Evolutionary conservation across 768 basidiomycete species (phyloP).

Genomic region (Lactarius akahatsu): DNA sequence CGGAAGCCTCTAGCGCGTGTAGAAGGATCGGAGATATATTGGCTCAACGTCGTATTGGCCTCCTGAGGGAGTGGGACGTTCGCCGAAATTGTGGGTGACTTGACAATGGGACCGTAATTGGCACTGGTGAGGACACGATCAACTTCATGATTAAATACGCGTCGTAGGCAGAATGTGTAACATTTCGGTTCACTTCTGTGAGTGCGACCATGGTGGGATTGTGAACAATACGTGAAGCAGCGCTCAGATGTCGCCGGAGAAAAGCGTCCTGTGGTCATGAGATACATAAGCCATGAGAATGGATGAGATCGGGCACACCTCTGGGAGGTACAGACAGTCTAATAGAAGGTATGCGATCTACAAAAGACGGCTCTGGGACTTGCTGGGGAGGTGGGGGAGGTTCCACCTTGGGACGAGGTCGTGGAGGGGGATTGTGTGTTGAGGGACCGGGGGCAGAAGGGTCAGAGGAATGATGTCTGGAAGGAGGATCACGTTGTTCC

Average conservation of each 20-base stretch:
- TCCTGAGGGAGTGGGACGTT: constrained; percentile 25
- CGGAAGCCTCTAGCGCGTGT: constrained; percentile 9
- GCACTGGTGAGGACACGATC: constrained; percentile 29
- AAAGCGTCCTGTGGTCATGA: constrained; percentile 30
- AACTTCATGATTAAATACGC: constrained; percentile 40
- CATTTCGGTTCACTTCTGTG: constrained; percentile 38
- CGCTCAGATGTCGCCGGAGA: constrained; percentile 37
- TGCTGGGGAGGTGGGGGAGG: constrained; percentile 23
- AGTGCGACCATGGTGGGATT: constrained; percentile 35
- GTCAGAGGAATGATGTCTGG: constrained; percentile 8
- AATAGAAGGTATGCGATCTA: constrained; percentile 26
- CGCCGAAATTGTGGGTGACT: constrained; percentile 22
- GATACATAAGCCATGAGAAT: background rate
- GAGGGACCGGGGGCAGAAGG: constrained; percentile 13
- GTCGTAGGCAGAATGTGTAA: constrained; percentile 40
- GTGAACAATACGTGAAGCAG: constrained; percentile 41
- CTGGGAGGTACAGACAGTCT: constrained; percentile 23
- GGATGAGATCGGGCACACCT: constrained; percentile 9
- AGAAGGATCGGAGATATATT: constrained; percentile 35
- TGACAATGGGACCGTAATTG: constrained; percentile 20
- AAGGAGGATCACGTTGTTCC: constrained; percentile 8
- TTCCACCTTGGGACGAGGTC: constrained; percentile 12
- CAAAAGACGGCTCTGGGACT: constrained; percentile 18
- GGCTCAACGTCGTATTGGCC: constrained; percentile 28
- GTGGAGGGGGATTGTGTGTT: constrained; percentile 8